Evolutionary conservation across 805 yeast genomes (phyloP).

Genomic region (Sugiyamaella floridensis): DNA sequence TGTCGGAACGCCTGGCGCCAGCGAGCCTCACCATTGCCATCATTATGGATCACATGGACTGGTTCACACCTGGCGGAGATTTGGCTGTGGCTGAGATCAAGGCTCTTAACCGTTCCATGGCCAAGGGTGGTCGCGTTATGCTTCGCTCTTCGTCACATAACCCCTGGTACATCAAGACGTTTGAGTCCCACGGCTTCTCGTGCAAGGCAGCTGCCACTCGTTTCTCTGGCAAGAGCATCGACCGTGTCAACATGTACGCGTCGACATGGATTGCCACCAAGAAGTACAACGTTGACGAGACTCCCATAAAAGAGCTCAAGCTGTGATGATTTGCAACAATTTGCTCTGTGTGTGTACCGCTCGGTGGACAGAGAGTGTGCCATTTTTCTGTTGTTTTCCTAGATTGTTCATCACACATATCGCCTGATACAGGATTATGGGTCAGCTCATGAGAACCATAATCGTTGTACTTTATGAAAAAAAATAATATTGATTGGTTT

Average conservation of each 20-base stretch:
- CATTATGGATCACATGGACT: conserved; percentile 89
- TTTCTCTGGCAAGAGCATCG: conserved; percentile 57
- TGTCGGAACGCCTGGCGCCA: conserved; percentile 55
- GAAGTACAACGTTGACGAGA: conserved; percentile 20
- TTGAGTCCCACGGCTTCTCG: conserved; percentile 59
- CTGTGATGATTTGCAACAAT: neutral
- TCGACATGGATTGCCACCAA: conserved; percentile 82
- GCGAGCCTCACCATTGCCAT: conserved; percentile 67
- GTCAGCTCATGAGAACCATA: too few species aligned
- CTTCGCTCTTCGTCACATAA: conserved; percentile 63
- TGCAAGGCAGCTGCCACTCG: conserved; percentile 69
- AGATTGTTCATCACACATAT: too few species aligned
- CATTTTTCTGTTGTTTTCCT: too few species aligned
- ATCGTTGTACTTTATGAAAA: too few species aligned
- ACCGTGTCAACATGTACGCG: conserved; percentile 81
- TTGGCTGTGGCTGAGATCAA: conserved; percentile 55
- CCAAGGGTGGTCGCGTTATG: conserved; percentile 65
- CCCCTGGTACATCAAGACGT: conserved; percentile 73
- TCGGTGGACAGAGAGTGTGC: too few species aligned
- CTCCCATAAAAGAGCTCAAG: neutral
- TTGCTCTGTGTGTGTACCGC: neutral
- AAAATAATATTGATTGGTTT: too few species aligned
- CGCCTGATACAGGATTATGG: too few species aligned
- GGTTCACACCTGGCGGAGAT: conserved; percentile 63
- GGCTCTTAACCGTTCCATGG: conserved; percentile 56